Evolutionary conservation across 768 basidiomycete genomes (phyloP).

Genomic region (Ephemerocybe angulata): DNA sequence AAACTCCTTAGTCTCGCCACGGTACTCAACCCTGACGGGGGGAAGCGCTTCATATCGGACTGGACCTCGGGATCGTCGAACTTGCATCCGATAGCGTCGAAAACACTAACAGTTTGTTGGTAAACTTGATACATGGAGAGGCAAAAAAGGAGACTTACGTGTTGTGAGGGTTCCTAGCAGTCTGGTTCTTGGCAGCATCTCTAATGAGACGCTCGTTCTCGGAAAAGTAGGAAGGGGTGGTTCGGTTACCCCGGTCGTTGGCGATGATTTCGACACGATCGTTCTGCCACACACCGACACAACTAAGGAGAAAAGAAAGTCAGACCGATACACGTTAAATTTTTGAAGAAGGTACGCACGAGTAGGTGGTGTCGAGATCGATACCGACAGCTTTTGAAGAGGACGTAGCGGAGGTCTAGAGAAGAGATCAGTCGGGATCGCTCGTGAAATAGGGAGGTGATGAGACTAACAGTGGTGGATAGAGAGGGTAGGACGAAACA

Average conservation of each 20-base stretch:
- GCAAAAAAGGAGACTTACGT: constrained; percentile 42
- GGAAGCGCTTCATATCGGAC: constrained; percentile 86
- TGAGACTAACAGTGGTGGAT: constrained; percentile 2
- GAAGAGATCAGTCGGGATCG: constrained; percentile 16
- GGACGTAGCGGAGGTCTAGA: constrained; percentile 37
- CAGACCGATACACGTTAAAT: constrained; percentile 4
- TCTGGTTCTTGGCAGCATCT: constrained; percentile 98
- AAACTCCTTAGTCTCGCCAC: constrained; percentile 91
- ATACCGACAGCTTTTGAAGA: constrained; percentile 83
- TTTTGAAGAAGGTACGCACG: constrained; percentile 46
- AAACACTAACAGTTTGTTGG: constrained; percentile 55
- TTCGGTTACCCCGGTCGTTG: constrained; percentile 93
- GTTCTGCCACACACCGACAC: constrained; percentile 99
- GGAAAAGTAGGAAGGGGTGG: constrained; percentile 94
- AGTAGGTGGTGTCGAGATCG: constrained; percentile 91
- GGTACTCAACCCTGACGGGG: constrained; percentile 88
- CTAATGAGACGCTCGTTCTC: constrained; percentile 96
- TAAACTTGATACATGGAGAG: background rate
- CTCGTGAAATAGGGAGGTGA: background rate
- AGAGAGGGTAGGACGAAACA: constrained; percentile 9
- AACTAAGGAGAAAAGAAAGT: constrained; percentile 46
- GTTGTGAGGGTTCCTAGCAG: constrained; percentile 97
- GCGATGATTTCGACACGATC: constrained; percentile 99
- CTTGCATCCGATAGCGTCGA: constrained; percentile 96
- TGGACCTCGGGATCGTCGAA: constrained; percentile 84